Evolutionary conservation across 2,329 filamentous ascomycete species (phyloP), one percentile per base, ranked within the genome.

Genomic region (Calycina marina): DNA sequence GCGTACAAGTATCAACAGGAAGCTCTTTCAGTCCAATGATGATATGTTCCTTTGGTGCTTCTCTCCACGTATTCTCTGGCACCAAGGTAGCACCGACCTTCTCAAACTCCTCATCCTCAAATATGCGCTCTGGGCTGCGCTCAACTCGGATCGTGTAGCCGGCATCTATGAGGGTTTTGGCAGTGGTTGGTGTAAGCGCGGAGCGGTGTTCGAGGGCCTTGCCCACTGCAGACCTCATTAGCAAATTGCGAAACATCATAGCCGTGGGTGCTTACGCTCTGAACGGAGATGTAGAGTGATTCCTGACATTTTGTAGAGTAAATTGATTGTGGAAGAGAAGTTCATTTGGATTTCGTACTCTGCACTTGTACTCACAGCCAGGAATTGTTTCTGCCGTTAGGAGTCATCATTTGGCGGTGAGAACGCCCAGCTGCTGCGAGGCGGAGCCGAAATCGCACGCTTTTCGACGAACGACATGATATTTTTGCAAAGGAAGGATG

Each of bases 11-110:
- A 50, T 82, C 75, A 46, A 78, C 76, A 14, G 74, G 74, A 8
- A 86, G 65, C 59, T 85, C 80, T 66, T 86, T 86, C 38, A 86
- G 64, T 25, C 80, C 80, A 36, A 85, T 57, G 39, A 86, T 74
- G 47, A 84, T 71, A 50, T 79, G 65, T 40, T 80, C 73, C 42
- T 62, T 58, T 24, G 77, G 73, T 1, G 72, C 77, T 36, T 77
- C 62, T 33, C 63, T 62, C 79, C 79, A 86, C 30, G 65, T 69
- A 25, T 76, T 72, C 41, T 72, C 67, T 10, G 69, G 64, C 10
- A 84, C 71, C 14, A 85, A 61, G 10, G 61, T 67, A 27, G 74
- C 75, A 30, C 78, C 78, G 18, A 67, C 64, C 37, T 65, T 59
- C 54, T 67, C 63, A 45, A 73, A 78, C 49, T 79, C 73, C 25